Evolutionary conservation across 2,329 filamentous ascomycete species (phyloP).

Genomic region (Samsoniella hepiali): DNA sequence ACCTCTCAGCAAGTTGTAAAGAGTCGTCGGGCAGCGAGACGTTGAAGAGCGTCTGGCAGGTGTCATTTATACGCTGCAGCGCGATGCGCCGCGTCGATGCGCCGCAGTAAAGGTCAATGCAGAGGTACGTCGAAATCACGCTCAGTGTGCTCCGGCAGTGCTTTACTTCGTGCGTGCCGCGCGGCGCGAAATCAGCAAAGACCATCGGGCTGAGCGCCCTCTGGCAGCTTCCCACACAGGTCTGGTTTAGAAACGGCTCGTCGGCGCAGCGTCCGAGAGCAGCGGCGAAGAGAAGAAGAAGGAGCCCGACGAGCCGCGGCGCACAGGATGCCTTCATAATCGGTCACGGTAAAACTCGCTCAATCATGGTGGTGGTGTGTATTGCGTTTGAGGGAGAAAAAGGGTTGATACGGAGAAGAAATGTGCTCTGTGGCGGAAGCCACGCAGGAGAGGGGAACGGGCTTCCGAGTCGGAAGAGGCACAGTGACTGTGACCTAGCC

Average conservation of each 20-base stretch:
- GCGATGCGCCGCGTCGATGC: neutral
- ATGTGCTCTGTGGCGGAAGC: too few relatives aligned
- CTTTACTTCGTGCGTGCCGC: neutral
- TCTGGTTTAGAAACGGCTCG: neutral
- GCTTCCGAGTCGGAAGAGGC: too few relatives aligned
- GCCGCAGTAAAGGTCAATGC: constrained; percentile 13
- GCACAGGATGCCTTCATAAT: neutral
- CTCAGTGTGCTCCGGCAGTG: constrained; percentile 1
- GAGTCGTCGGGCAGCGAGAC: neutral
- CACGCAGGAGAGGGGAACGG: too few relatives aligned
- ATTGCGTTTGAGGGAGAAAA: neutral
- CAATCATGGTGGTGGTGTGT: neutral
- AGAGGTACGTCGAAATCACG: constrained; percentile 6
- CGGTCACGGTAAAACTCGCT: neutral
- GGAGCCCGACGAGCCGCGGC: neutral
- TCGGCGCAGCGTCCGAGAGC: neutral
- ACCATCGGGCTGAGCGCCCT: neutral
- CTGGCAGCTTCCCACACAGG: constrained; percentile 10
- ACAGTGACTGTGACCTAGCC: too few relatives aligned
- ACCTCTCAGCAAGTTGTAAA: neutral
- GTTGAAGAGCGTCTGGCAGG: neutral
- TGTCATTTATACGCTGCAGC: neutral
- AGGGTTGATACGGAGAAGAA: neutral
- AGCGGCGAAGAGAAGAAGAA: neutral
- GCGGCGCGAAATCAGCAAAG: neutral